Percentiles rank a stretch among this genome's conserved stretches.
These are phyloP conservation scores for Cystobasidium ongulense DNA, from an alignment of 768 basidiomycete species.

Conservation along the genomic window DNA sequence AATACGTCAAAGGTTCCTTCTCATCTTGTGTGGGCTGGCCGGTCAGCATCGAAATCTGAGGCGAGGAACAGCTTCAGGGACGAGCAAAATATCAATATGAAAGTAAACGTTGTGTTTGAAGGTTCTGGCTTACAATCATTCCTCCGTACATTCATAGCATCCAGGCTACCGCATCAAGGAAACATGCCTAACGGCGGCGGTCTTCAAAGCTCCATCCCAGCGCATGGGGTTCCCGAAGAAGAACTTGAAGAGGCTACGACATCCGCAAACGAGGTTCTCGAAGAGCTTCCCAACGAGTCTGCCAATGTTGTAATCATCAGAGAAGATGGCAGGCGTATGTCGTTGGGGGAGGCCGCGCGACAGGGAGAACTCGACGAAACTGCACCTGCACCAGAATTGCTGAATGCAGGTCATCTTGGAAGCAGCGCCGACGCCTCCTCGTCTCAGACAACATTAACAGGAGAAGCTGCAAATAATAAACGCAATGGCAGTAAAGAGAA, in stretches of 20 bases:
- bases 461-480: neutral
- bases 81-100: neutral
- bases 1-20: neutral
- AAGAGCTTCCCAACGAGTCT: neutral
- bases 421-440: neutral
- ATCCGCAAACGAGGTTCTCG: neutral
- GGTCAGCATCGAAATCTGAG: too few species aligned
- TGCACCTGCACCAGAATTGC: neutral
- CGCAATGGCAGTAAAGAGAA: neutral
- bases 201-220: neutral
- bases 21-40: neutral
- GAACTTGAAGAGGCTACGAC: neutral
- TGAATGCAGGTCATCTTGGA: neutral
- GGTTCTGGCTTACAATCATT: too few species aligned
- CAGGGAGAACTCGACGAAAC: neutral
- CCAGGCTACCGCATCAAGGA: neutral
- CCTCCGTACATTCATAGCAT: too few species aligned
- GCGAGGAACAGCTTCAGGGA: neutral
- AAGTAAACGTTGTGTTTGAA: neutral
- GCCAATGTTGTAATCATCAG: neutral
- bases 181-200: neutral
- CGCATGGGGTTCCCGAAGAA: neutral
- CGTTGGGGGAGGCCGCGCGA: neutral
- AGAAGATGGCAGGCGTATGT: neutral
- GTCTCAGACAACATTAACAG: neutral